phyloP scores from a whole-genome alignment of 2,329 filamentous ascomycete genomes.

The Arthrobotrys musiformis region DNA sequence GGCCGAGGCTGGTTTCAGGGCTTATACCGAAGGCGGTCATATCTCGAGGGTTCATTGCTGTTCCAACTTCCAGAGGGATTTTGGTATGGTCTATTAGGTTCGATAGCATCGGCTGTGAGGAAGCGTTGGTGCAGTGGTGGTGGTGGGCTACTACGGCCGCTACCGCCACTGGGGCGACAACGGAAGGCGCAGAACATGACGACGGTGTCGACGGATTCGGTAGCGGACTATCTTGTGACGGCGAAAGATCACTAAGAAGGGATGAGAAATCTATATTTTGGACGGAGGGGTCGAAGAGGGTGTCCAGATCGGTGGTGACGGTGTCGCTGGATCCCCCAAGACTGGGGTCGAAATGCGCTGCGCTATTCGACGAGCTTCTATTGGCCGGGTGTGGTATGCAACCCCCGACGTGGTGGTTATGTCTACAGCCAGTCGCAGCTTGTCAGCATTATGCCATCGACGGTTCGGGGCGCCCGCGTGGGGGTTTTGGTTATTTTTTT shows the following conservation, averaged over 20 bases:
- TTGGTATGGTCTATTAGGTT: conserved; percentile 48
- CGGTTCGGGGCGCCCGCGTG: background rate
- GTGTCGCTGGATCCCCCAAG: conserved; percentile 25
- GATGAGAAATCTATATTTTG: conserved; percentile 52
- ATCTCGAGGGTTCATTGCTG: conserved; percentile 34
- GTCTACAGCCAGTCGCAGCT: conserved; percentile 2
- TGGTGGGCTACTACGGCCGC: conserved; percentile 3
- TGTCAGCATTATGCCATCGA: conserved; percentile 6
- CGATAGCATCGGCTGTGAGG: conserved; percentile 23
- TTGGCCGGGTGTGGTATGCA: conserved; percentile 32
- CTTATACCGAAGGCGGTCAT: conserved; percentile 45
- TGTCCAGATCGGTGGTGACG: conserved; percentile 27
- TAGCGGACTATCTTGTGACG: conserved; percentile 10
- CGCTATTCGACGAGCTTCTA: conserved; percentile 9
- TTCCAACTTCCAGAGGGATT: conserved; percentile 39
- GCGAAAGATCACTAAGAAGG: conserved; percentile 30
- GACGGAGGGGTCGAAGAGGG: conserved; percentile 44
- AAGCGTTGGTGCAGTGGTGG: conserved; percentile 16
- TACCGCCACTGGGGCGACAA: too few species aligned
- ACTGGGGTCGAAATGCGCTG: conserved; percentile 30
- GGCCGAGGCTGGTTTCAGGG: conserved; percentile 17
- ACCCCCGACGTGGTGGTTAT: conserved; percentile 29
- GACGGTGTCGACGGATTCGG: conserved; percentile 19
- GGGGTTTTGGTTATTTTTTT: background rate
- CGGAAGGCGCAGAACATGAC: background rate